These are phyloP conservation scores for Cyclostephanos tholiformis DNA, from an alignment of 108 stramenopile genomes.

Conservation along the genomic window DNA sequence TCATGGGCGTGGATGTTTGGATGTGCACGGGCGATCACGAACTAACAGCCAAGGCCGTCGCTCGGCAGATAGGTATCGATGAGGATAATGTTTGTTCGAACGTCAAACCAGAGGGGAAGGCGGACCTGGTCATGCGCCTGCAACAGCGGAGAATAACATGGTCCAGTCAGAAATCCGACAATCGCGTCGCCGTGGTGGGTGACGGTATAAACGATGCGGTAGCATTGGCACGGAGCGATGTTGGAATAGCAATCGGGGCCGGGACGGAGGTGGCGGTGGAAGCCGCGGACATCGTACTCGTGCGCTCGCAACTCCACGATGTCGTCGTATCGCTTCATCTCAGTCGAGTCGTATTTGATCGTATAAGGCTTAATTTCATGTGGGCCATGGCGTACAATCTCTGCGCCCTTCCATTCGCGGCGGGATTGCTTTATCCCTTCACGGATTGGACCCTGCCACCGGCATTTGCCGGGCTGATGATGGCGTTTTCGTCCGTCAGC, in stretches of 20 bases:
- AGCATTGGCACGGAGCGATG: constrained; percentile 93
- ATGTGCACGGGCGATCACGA: constrained; percentile 97
- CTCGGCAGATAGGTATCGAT: constrained; percentile 70
- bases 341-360: constrained; percentile 81
- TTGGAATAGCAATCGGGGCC: constrained; percentile 96
- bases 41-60: constrained; percentile 88
- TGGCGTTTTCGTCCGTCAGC: constrained; percentile 93
- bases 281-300: constrained; percentile 93
- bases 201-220: constrained; percentile 98
- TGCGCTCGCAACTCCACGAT: constrained; percentile 85
- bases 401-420: constrained; percentile 93
- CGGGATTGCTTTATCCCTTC: constrained; percentile 92
- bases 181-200: constrained; percentile 91
- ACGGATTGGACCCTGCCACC: constrained; percentile 85
- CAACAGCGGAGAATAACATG: constrained; percentile 49
- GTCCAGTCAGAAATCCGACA: constrained; percentile 10
- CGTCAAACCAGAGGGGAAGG: constrained; percentile 82
- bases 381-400: constrained; percentile 97
- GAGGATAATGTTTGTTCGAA: constrained; percentile 70
- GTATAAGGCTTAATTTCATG: constrained; percentile 90
- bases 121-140: constrained; percentile 60
- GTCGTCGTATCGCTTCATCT: constrained; percentile 91
- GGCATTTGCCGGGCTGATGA: constrained; percentile 91
- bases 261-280: constrained; percentile 97
- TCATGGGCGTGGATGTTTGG: constrained; percentile 89